Base-by-base conservation (phyloP, 1,139 yeast species). In the Lodderomyces pseudojiufengensis region DNA sequence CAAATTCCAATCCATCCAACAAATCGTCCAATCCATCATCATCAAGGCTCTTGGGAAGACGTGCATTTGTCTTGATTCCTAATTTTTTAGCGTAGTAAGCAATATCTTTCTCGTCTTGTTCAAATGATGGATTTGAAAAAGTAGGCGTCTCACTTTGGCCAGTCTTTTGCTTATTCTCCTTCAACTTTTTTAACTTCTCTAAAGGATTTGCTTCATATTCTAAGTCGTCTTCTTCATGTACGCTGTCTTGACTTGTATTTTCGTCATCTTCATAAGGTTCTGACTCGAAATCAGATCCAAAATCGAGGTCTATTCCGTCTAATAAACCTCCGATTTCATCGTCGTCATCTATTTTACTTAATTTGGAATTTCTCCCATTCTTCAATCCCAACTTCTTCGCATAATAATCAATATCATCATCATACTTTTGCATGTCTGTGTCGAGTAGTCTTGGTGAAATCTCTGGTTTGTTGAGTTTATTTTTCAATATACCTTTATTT, bases 51-150 rank as follows among this genome's bases (percentile, higher is more conserved):
- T 76, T 73, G 22, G 70, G 55, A 37, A 78, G 61, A 36, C 61
- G 65, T 5, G 63, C 43, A 9, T 58, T 58, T 38, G 64, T 70
- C 49, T 82, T 84, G 47, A 84, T 55, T 1, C 95, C 95, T 13
- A 90, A 67, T 48, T 84, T 81, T 44, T 83, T 84, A 4, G 96
- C 92, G 54, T 87, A 90, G 52, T 80, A 87, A 18, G 74, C 79
- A 61, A 87, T 79, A 32, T 90, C 95, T 35, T 78, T 79, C 39
- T 86, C 94, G 49, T 86, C 95, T 44, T 73, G 70, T 34, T 65
- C 65, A 50, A 74, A 57, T 24, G 71, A 61, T 11, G 71, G 72
- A 15, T 63, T 59, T 14, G 24, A 23, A 24, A 21, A 18, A 18
- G 20, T 18, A 18, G 20, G n/a, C n/a, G n/a, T n/a, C n/a, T n/a